Evolutionary conservation across 2,329 filamentous ascomycete genomes (phyloP), one percentile per base, ranked within the genome.

Genomic region (Fusarium sp.): DNA sequence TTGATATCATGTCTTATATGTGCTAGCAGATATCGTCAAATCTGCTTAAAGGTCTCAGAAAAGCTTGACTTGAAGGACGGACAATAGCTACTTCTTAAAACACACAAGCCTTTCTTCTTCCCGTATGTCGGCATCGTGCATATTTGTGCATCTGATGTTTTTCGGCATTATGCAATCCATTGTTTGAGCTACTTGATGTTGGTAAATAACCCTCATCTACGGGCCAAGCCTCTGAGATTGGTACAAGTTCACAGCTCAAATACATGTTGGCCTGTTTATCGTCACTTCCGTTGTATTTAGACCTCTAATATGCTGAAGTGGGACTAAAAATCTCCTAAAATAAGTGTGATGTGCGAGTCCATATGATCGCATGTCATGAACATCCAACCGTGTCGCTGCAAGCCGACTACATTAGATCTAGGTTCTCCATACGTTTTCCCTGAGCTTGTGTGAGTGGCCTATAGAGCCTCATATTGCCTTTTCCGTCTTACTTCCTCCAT

Each of bases 381-480:
- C 39, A 49, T 15, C 17, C 42, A 48, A 50, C 15, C 29, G 14
- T 31, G 50, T 52, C 45, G 39, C 56, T 47, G 40, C 29, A 39
- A 31, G 37, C n/a, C 18, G 27, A 35, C 15, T 35, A n/a, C 15
- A 35, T 18, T 8, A 7, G 25, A 11, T 36, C 15, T 36, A 18
- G 7, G 18, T 14, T 46, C 36, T 42, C 15, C 15, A n/a, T 29
- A 40, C 31, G 48, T 57, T 25, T 27, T 43, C 25, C 23, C 11
- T 50, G 29, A 14, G n/a, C 27, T 35, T 39, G 45, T 57, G 42
- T 33, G 9, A 31, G 40, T 47, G 33, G 46, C 11, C 21, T 29
- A 15, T 20, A 15, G 46, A 17, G 46, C 40, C 41, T 48, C 17
- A 46, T 43, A 48, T 66, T 68, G 49, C 64, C 67, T 71, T 63